These are phyloP conservation scores for Scheffersomyces stambukii DNA, from an alignment of 1,139 yeast species.

Conservation along the genomic window DNA sequence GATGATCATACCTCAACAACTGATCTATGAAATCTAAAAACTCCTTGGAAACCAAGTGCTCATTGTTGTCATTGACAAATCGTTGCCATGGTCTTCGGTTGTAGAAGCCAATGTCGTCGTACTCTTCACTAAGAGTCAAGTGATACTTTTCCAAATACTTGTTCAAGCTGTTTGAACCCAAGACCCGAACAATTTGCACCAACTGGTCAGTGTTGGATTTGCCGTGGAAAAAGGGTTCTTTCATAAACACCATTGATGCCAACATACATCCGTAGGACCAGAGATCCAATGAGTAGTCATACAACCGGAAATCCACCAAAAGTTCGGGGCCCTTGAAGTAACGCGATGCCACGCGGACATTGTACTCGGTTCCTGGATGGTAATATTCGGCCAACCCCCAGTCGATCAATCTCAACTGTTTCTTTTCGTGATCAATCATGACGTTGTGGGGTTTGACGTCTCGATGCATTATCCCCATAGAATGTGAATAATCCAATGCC, in stretches of 20 bases:
- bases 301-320: constrained; percentile 86
- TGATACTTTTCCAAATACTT: constrained; percentile 73
- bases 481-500: constrained; percentile 91
- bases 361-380: constrained; percentile 91
- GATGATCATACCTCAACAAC: constrained; percentile 87
- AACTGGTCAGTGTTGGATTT: constrained; percentile 94
- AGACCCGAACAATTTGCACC: constrained; percentile 87
- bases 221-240: constrained; percentile 97
- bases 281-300: constrained; percentile 90
- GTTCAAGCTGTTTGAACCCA: constrained; percentile 85
- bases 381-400: constrained; percentile 99
- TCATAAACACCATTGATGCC: constrained; percentile 94
- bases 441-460: constrained; percentile 98
- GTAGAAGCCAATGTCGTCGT: constrained; percentile 77
- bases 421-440: constrained; percentile 87
- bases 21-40: constrained; percentile 82
- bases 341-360: constrained; percentile 96
- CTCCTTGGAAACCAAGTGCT: constrained; percentile 61
- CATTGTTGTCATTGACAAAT: constrained; percentile 73
- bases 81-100: constrained; percentile 86
- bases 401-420: constrained; percentile 78
- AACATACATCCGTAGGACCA: constrained; percentile 98
- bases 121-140: constrained; percentile 72
- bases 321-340: constrained; percentile 98
- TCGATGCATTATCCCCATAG: constrained; percentile 98